These are phyloP conservation scores for Pachysandra terminalis DNA, from an alignment of 164 flowering plant species.

Conservation along the genomic window DNA sequence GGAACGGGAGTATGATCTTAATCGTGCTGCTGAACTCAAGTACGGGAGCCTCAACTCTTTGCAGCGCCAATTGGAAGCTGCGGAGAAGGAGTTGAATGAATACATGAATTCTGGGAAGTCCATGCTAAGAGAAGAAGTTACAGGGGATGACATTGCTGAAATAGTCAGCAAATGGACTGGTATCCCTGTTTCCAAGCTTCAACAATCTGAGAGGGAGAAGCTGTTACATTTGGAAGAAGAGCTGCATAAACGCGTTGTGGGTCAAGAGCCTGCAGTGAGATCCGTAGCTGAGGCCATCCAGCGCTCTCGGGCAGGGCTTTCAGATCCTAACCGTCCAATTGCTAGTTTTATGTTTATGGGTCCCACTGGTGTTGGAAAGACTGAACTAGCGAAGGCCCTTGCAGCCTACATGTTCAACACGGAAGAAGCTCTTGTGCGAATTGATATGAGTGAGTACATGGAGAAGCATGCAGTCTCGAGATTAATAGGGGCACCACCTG, in stretches of 20 bases:
- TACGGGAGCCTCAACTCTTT: conserved; percentile 83
- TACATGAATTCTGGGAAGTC: conserved; percentile 88
- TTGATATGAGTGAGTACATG: conserved; percentile 99
- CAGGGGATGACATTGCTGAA: conserved; percentile 85
- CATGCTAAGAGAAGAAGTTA: conserved; percentile 94
- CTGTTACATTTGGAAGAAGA: conserved; percentile 82
- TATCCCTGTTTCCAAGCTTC: conserved; percentile 91
- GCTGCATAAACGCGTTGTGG: conserved; percentile 89
- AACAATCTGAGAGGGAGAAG: conserved; percentile 90
- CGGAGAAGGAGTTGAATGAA: conserved; percentile 80
- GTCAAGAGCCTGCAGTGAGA: conserved; percentile 91
- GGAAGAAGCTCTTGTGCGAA: conserved; percentile 90
- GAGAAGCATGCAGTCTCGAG: conserved; percentile 95
- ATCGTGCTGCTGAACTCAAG: conserved; percentile 93
- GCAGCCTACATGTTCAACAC: conserved; percentile 93
- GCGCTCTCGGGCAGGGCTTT: conserved; percentile 93
- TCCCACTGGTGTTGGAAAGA: conserved; percentile 98
- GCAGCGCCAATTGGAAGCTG: conserved; percentile 77
- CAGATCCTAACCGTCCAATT: conserved; percentile 94
- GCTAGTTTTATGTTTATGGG: conserved; percentile 99
- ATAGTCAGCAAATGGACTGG: conserved; percentile 99
- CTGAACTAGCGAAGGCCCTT: conserved; percentile 94
- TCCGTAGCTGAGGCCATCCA: conserved; percentile 96
- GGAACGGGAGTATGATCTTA: conserved; percentile 95
- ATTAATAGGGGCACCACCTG: conserved; percentile 98